Evolutionary conservation across 176 grass and related monocot species (phyloP), one percentile per base, ranked within the genome.

Genomic region (Triticum aestivum): DNA sequence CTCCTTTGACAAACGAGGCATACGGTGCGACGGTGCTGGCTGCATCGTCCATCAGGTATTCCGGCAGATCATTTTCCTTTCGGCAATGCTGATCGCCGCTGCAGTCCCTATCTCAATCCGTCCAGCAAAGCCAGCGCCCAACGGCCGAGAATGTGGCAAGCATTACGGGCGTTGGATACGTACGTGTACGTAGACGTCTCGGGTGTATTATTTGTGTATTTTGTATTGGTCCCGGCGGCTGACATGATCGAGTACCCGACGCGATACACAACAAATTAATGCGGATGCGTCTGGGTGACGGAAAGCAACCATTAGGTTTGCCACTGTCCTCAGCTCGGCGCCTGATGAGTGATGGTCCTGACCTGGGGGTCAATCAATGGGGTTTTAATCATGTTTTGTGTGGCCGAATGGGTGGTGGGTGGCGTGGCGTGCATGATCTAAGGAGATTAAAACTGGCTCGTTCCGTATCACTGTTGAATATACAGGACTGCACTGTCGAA

Each of bases 211-310:
- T 29, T 12, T 9, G 7, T 3, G 56, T 59, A 59, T 56, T 2
- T 45, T 51, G 24, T 4, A 33, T 32, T 76, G 73, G 80, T 87
- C 89, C 84, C 84, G 54, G 18, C 3, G 10, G 83, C 10, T 77
- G 83, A 77, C 6, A 52, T 7, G 83, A 86, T 81, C 27, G 62
- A 11, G 81, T 63, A 82, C 80, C 85, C 73, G 85, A 56, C 51
- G 69, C 87, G 21, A 37, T 82, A 39, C 71, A 7, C 61, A 51
- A 70, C 78, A 75, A 26, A 79, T 24, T 52, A 27, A 86, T 82
- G 27, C 70, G 41, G 58, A 17, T 20, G 80, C 64, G 67, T 86
- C 79, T 29, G 58, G 39, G 84, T 23, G 39, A 90, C 42, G 84
- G 64, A 82, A 64, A 33, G 62, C 23, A 24, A 33, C 73, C 7